Evolutionary conservation across 768 basidiomycete species (phyloP), one percentile per base, ranked within the genome.

Genomic region (Boletus sp.): DNA sequence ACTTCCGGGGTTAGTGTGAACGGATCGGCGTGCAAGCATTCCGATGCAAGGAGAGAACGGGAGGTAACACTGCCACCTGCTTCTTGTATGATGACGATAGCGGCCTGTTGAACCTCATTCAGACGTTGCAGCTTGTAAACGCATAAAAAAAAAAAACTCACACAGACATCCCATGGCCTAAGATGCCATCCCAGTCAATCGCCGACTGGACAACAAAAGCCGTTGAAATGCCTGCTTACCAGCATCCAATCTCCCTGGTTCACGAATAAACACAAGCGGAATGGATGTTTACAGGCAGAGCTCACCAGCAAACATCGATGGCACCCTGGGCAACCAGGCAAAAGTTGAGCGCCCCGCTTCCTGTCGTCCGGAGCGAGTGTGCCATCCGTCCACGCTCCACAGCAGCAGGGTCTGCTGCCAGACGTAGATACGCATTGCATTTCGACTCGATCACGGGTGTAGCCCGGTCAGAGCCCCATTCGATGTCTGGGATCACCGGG

Each of bases 291-390:
- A 13, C n/a, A 30, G 17, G 42, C 41, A 19, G 25, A 51, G 54
- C 81, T 57, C 57, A 89, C 93, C 92, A 94, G 62, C 91, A 95
- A 51, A 93, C 68, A 64, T 96, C 93, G 46, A 94, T 72, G 10
- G 85, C 84, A 30, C 95, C 96, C 67, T 92, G 87, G 1, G 96
- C 95, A n/a, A 94, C 90, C 69, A 89, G 74, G 3, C 83, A 80
- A 63, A 82, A 90, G 70, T 93, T 93, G 52, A 93, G 71, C 2
- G 91, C 91, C 0, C 88, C 88, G 60, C 89, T 90, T 15, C 94
- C 93, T 53, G 92, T 69, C 14, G 88, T 87, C 47, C 94, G 78
- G 32, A 96, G 74, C 7, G 88, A 85, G 70, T 94, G 93, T 1
- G 79, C 85, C 90, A 95, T 94, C 60, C 81, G 82, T 7, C 91